Conservation (phyloP, 176 grass and related monocot species). For the Chloris gayana region DNA sequence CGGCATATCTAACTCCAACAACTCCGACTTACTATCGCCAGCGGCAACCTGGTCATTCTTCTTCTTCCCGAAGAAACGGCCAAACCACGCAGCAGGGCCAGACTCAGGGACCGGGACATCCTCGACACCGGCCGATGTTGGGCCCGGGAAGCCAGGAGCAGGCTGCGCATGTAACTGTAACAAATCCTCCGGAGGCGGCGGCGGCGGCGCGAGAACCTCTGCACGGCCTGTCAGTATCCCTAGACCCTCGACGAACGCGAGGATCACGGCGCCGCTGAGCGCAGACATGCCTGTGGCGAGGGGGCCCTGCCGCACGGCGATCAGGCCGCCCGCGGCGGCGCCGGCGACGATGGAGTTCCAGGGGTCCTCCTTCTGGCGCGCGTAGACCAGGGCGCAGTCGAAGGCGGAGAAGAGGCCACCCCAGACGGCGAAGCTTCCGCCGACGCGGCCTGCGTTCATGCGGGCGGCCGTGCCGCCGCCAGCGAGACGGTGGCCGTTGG, state of each 20-base stretch:
- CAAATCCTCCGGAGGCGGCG: background rate
- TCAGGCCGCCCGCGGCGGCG: slow-evolving; percentile 48
- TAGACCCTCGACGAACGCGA: slow-evolving; percentile 49
- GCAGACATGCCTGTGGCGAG: slow-evolving; percentile 26
- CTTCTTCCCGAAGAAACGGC: slow-evolving; percentile 27
- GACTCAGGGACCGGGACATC: slow-evolving; percentile 22
- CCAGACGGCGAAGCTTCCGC: slow-evolving; percentile 55
- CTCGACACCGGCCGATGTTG: background rate
- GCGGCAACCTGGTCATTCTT: slow-evolving; percentile 24
- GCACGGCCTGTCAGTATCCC: no score
- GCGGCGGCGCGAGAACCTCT: no score
- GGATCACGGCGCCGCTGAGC: slow-evolving; percentile 10
- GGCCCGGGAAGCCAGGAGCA: background rate
- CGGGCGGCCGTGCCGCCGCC: slow-evolving; percentile 57
- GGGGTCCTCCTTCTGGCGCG: slow-evolving; percentile 69
- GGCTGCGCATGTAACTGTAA: background rate
- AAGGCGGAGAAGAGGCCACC: slow-evolving; percentile 52
- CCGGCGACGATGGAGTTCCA: slow-evolving; percentile 66
- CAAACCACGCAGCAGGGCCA: background rate
- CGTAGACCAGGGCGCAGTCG: slow-evolving; percentile 62
- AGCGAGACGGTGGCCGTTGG: slow-evolving; percentile 60
- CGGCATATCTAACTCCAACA: slow-evolving; percentile 35
- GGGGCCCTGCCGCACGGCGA: slow-evolving; percentile 49
- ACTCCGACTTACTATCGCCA: background rate
- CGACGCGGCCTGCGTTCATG: slow-evolving; percentile 58